Evolutionary conservation across 2,329 filamentous ascomycete species (phyloP), one percentile per base, ranked within the genome.

Genomic region (Exophiala sideris): DNA sequence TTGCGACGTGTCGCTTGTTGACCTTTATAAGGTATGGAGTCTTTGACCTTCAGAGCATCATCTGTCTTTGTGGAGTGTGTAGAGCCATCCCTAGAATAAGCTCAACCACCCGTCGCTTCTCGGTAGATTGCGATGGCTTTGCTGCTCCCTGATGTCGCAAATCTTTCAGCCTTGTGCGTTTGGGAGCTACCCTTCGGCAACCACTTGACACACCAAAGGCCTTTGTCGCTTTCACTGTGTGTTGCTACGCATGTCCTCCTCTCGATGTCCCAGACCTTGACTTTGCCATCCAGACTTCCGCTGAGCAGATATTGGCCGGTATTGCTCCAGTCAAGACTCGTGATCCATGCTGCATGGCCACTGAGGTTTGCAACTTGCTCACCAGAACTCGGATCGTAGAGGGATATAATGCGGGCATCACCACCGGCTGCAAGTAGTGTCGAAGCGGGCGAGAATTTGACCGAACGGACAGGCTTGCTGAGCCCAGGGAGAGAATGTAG

Each of bases 201-300:
- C 90, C 90, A 95, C 66, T 84, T 86, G 24, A 91, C 89, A 50
- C 84, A 83, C 88, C 91, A 96, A 2, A 97, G 68, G 0, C 85
- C 82, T 71, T 88, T 88, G 60, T 92, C 91, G 5, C 89, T 91
- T 74, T 97, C 91, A 54, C 87, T 91, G 68, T 96, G 90, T 8
- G 94, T 99, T 10, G 92, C 91, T 41, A 99, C 94, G 68, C 94
- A 97, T 3, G 80, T 79, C 52, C 84, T 82, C 33, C 85, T 82
- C 65, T 96, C 91, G 55, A 96, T 82, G 29, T 89, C 92, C 94
- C 94, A 99, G 29, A 97, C 88, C 72, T 96, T 96, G 57, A 88
- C 89, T 71, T 95, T 96, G 35, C 94, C 92, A 67, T 97, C 91
- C 70, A 95, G 90, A 1, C 88, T 85, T 45, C 90, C 89, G 66